Evolutionary conservation across 23 red algal genomes (phyloP).

Genomic region (Chondrus crispus): DNA sequence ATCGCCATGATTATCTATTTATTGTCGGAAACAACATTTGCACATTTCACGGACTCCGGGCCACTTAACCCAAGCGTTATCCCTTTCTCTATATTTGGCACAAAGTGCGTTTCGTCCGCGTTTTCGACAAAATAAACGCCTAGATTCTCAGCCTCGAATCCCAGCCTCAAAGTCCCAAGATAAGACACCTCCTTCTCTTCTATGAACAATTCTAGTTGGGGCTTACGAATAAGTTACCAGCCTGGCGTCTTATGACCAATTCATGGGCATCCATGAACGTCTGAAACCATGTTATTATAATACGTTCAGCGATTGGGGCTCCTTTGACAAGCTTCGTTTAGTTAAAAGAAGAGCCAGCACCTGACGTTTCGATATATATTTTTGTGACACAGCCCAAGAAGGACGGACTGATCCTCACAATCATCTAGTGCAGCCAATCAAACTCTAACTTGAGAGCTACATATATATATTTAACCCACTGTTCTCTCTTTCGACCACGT

Average conservation of each 20-base stretch:
- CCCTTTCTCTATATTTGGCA: not conserved
- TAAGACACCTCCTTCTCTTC: not conserved
- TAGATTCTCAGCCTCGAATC: not conserved
- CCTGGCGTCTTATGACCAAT: not conserved
- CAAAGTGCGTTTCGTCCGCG: not conserved
- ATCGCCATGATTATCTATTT: not conserved
- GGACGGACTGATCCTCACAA: not conserved
- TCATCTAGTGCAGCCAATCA: not conserved
- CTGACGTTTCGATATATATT: not conserved
- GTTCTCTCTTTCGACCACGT: not conserved
- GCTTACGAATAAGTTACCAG: not conserved
- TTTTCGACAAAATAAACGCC: not conserved
- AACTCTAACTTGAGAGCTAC: not conserved
- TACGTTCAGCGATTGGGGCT: not conserved
- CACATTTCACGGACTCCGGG: not conserved
- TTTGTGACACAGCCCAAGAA: not conserved
- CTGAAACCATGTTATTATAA: not conserved
- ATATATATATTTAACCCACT: not conserved
- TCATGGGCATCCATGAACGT: not conserved
- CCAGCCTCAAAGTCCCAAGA: not conserved
- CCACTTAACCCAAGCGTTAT: not conserved
- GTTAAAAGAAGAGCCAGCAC: not conserved
- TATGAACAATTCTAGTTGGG: not conserved
- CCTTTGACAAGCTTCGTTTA: not conserved
- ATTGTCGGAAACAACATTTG: not conserved